These are phyloP conservation scores for Pseudogymnoascus sp. DNA, from an alignment of 2,329 filamentous ascomycete species.

Conservation along the genomic window DNA sequence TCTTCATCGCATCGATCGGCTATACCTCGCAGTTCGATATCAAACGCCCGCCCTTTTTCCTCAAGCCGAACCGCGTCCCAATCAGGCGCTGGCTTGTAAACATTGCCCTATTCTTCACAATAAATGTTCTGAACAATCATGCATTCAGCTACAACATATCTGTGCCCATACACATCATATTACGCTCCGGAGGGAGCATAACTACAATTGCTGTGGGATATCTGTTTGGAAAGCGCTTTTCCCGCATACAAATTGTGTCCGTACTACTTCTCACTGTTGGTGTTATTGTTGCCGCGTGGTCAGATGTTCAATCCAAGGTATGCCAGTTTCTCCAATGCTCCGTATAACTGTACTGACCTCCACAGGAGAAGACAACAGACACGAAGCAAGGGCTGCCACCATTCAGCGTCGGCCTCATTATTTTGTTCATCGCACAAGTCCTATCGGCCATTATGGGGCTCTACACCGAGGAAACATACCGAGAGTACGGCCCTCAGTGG, in stretches of 20 bases:
- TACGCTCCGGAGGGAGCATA: constrained; percentile 90
- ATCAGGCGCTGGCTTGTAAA: constrained; percentile 80
- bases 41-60: constrained; percentile 59
- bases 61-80: constrained; percentile 72
- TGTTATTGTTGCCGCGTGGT: constrained; percentile 81
- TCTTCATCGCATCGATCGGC: constrained; percentile 72
- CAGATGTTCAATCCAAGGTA: constrained; percentile 80
- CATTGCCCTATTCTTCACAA: constrained; percentile 81
- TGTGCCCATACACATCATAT: constrained; percentile 92
- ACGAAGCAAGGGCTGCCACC: constrained; percentile 33
- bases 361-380: constrained; percentile 4
- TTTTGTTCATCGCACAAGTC: constrained; percentile 81
- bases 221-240: constrained; percentile 77
- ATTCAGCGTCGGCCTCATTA: constrained; percentile 63
- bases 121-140: constrained; percentile 96
- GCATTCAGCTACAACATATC: constrained; percentile 96
- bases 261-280: constrained; percentile 79
- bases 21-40: constrained; percentile 67
- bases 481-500: constrained; percentile 80
- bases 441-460: constrained; percentile 91
- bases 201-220: constrained; percentile 91
- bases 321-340: constrained; percentile 18
- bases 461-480: constrained; percentile 88
- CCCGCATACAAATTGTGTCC: constrained; percentile 68
- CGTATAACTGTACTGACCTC: not conserved